A percentile compares a stretch with the other conserved stretches of the same genome.
Conservation (phyloP, 2,329 filamentous ascomycete genomes). For the Nannizziopsis arthrosporioides region DNA sequence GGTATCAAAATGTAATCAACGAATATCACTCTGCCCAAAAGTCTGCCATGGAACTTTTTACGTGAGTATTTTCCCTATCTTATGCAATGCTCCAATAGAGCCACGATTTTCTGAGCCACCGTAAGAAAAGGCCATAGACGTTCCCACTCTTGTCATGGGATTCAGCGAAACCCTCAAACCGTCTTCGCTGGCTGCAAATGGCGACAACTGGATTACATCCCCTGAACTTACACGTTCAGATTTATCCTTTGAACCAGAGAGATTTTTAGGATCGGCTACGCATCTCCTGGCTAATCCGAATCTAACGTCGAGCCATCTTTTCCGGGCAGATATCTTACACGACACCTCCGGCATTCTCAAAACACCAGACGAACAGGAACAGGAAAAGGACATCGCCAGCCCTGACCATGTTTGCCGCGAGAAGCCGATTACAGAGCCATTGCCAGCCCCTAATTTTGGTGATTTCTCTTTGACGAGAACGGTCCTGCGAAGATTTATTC, state of each 20-base stretch:
- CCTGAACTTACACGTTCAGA: slow-evolving; percentile 20
- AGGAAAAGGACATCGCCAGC: slow-evolving; percentile 19
- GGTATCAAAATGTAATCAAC: too few species aligned
- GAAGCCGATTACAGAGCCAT: slow-evolving; percentile 12
- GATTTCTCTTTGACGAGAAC: slow-evolving; percentile 44
- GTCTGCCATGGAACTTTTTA: too few species aligned
- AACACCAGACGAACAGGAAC: slow-evolving; percentile 26
- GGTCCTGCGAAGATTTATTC: slow-evolving; percentile 66
- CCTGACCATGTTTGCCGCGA: neutral
- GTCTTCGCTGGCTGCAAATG: slow-evolving; percentile 17
- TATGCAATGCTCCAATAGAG: too few species aligned
- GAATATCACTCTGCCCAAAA: too few species aligned
- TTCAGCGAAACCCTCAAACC: slow-evolving; percentile 19
- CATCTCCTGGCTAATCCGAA: slow-evolving; percentile 44
- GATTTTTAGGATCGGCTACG: slow-evolving; percentile 41
- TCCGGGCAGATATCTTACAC: slow-evolving; percentile 50
- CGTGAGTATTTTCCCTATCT: too few species aligned
- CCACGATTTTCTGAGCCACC: too few species aligned
- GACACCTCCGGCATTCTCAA: slow-evolving; percentile 37
- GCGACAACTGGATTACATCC: slow-evolving; percentile 26
- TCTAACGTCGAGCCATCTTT: slow-evolving; percentile 46
- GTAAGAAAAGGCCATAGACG: too few species aligned
- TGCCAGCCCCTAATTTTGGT: slow-evolving; percentile 19
- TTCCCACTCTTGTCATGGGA: neutral
- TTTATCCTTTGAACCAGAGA: slow-evolving; percentile 21